phyloP scores from a whole-genome alignment of 345 rosid genomes.

The Bruguiera parviflora region DNA sequence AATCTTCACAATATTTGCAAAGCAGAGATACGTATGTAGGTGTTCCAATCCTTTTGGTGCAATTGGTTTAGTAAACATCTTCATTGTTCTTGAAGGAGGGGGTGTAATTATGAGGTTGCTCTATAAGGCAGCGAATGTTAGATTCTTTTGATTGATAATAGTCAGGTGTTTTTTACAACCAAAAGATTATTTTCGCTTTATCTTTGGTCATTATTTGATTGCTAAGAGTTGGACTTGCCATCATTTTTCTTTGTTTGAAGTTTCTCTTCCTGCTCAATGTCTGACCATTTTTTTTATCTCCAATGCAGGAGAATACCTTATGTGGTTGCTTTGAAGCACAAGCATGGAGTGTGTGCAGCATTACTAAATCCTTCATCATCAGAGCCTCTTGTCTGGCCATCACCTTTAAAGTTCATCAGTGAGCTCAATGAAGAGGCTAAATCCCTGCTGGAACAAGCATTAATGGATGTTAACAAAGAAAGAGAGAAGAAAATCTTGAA shows the following conservation, averaged over 20 bases:
- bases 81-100: no score
- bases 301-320: slow-evolving; percentile 79
- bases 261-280: background rate
- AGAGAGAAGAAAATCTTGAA: slow-evolving; percentile 82
- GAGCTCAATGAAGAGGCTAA: slow-evolving; percentile 88
- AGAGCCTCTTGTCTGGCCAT: slow-evolving; percentile 98
- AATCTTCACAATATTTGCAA: background rate
- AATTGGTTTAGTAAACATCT: no score
- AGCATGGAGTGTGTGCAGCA: slow-evolving; percentile 81
- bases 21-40: no score
- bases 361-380: slow-evolving; percentile 86
- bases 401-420: slow-evolving; percentile 91
- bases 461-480: slow-evolving; percentile 84
- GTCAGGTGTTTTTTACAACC: no score
- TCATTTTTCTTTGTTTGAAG: background rate
- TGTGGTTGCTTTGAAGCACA: slow-evolving; percentile 69
- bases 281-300: background rate
- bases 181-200: no score
- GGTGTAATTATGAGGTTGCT: no score
- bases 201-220: no score
- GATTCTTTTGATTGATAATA: no score
- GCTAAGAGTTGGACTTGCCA: no score
- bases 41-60: no score
- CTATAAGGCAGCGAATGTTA: no score
- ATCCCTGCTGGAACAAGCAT: slow-evolving; percentile 67